phyloP scores from a whole-genome alignment of 2,329 filamentous ascomycete species.

The Trichoderma guizhouense region DNA sequence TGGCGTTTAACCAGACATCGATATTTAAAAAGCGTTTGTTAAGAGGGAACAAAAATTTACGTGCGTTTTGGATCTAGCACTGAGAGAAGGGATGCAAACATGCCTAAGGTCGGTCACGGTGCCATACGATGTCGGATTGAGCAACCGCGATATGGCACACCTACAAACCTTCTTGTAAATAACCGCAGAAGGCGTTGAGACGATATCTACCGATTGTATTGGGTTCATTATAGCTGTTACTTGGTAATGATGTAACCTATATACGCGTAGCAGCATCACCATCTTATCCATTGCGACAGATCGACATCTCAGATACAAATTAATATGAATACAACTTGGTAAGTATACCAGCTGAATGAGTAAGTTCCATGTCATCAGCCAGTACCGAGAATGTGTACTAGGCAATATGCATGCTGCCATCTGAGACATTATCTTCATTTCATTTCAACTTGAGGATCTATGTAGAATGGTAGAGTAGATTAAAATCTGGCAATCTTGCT shows the following conservation, averaged over 20 bases:
- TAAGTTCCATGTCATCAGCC: background rate
- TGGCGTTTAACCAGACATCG: background rate
- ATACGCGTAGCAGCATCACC: background rate
- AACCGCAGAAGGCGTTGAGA: background rate
- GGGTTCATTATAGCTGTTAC: background rate
- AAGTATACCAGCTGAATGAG: background rate
- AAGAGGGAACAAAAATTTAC: background rate
- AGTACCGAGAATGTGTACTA: background rate
- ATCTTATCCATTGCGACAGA: background rate
- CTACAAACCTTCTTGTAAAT: background rate
- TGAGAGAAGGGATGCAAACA: background rate
- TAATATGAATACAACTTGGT: background rate
- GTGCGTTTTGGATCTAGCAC: background rate
- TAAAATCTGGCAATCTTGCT: background rate
- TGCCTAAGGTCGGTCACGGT: background rate
- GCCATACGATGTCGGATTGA: background rate
- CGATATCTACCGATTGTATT: background rate
- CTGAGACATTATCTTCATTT: background rate
- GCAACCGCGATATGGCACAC: background rate
- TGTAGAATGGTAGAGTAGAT: background rate
- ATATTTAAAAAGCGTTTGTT: background rate
- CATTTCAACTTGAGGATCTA: background rate
- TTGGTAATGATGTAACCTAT: background rate
- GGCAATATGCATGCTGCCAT: background rate
- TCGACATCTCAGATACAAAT: background rate